Evolutionary conservation across 805 yeast species (phyloP), one percentile per base, ranked within the genome.

Genomic region (Yarrowia sp.): DNA sequence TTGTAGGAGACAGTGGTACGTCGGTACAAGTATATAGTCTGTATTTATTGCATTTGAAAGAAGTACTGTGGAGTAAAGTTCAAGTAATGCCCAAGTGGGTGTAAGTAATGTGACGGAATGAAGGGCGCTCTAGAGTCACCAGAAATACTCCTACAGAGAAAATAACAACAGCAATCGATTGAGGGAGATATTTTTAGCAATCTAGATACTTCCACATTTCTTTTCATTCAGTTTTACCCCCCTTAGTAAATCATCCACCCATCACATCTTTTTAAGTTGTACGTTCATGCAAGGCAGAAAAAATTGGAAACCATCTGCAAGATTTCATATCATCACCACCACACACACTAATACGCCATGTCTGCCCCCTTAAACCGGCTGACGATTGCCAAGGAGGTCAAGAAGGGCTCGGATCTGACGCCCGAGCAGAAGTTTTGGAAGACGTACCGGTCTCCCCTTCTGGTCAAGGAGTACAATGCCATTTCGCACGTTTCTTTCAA

Each of bases 381-480:
- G 53, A 67, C 68, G 35, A 22, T 55, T 32, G 61, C 69, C 32
- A 67, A 55, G 61, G 66, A 50, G 50, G 64, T 52, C 48, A 64
- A 58, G 36, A 63, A 50, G 40, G 55, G 66, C 22, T 46, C 55
- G 15, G 68, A 65, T 14, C 45, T 65, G 40, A 68, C 70, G 61
- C 77, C 67, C 11, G 98, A 94, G 73, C 97, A 92, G 75, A 84
- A 96, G 73, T 94, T 90, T 80, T 95, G 98, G 98, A 83, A 96
- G 73, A 90, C 92, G 8, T 93, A 89, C 77, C 82, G 85, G 65
- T 89, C 87, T 72, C 94, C 98, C 2, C 94, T 94, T 76, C 82
- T 95, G 46, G 92, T 93, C 36, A 94, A 95, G 77, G 98, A 95
- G 77, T 94, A 91, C 79, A 92, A 91, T 78, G 91, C 98, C 49